Evolutionary conservation across 148 eudicot genomes (phyloP).

Genomic region (Rheum nobile): DNA sequence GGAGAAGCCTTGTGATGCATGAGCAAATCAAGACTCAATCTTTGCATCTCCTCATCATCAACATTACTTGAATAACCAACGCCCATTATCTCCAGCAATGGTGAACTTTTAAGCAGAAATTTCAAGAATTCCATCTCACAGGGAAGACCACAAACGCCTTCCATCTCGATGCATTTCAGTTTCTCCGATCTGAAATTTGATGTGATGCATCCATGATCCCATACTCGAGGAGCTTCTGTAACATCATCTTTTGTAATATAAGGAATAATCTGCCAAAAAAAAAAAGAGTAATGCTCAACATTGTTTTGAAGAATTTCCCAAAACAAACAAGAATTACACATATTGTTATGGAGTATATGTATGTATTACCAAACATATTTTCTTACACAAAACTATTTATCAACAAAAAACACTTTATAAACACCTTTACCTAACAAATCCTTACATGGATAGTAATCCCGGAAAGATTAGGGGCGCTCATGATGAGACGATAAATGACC

Average conservation of each 20-base stretch:
- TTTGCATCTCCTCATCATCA: not conserved
- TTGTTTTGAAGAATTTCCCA: no score
- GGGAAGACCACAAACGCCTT: constrained; percentile 51
- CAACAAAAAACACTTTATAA: no score
- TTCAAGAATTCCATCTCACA: constrained; percentile 69
- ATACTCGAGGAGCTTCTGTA: no score
- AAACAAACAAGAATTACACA: no score
- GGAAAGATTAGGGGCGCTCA: no score
- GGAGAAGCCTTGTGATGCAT: not conserved
- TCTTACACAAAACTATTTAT: no score
- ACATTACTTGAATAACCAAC: not conserved
- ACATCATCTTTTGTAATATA: no score
- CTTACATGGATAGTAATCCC: no score
- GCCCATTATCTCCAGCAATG: constrained; percentile 39
- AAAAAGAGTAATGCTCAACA: not conserved
- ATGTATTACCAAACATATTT: no score
- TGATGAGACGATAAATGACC: no score
- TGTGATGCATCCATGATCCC: not conserved
- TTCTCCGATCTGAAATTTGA: not conserved
- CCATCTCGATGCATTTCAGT: constrained; percentile 49
- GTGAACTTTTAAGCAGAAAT: constrained; percentile 18
- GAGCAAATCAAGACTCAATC: not conserved
- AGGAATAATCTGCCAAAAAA: not conserved
- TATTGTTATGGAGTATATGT: no score
- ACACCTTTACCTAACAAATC: no score